Conservation (phyloP, 2,329 filamentous ascomycete species). For the Penicillium sp. region DNA sequence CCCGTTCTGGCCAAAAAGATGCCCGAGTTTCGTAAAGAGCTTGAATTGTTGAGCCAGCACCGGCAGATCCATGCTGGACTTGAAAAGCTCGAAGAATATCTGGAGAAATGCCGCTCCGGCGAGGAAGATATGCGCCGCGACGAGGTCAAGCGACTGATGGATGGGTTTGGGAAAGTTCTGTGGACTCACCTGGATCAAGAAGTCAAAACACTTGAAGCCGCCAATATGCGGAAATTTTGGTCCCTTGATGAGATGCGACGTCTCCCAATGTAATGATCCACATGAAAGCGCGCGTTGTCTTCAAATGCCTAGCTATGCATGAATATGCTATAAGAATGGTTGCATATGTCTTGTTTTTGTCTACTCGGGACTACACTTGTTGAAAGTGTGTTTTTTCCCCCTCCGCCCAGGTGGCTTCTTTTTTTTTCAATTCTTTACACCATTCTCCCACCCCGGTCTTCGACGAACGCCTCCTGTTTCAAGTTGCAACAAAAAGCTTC, state of each 20-base stretch:
- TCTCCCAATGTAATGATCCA: slow-evolving; percentile 62
- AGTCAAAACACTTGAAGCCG: slow-evolving; percentile 73
- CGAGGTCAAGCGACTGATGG: slow-evolving; percentile 71
- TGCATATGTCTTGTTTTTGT: not conserved
- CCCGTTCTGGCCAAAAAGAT: slow-evolving; percentile 75
- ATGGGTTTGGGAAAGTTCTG: slow-evolving; percentile 74
- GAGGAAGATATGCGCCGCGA: slow-evolving; percentile 60
- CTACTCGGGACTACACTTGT: not conserved
- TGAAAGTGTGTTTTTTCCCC: not conserved
- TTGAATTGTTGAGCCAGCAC: slow-evolving; percentile 73
- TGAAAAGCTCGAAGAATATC: slow-evolving; percentile 67
- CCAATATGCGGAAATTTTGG: slow-evolving; percentile 89
- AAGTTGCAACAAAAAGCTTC: not conserved
- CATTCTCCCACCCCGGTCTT: too few relatives aligned
- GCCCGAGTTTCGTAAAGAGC: slow-evolving; percentile 71
- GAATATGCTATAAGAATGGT: not conserved
- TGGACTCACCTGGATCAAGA: slow-evolving; percentile 86
- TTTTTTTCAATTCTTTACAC: not conserved
- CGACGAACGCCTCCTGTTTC: too few relatives aligned
- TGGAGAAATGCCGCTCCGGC: slow-evolving; percentile 62
- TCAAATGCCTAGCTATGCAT: not conserved
- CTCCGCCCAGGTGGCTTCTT: not conserved
- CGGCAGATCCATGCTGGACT: slow-evolving; percentile 75
- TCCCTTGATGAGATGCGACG: slow-evolving; percentile 70
- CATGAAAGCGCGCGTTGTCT: not conserved